Conservation (phyloP, 257 asterid species). For the Capsicum rhomboideum region DNA sequence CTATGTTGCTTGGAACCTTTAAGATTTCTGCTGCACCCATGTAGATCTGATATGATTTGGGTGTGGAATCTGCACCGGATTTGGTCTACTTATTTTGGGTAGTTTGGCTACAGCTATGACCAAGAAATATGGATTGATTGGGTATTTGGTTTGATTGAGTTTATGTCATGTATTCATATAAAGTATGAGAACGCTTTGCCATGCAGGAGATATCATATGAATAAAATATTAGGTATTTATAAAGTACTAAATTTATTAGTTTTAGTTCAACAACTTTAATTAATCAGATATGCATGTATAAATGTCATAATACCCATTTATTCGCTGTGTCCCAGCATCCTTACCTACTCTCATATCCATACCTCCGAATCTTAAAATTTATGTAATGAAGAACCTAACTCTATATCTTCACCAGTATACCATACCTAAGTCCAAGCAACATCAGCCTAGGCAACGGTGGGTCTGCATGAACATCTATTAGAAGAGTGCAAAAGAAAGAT, state of each 20-base stretch:
- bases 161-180: background rate
- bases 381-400: background rate
- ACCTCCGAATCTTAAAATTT: background rate
- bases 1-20: background rate
- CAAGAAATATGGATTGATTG: background rate
- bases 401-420: background rate
- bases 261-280: background rate
- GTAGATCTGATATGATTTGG: background rate
- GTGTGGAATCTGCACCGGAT: background rate
- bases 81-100: background rate
- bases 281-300: background rate
- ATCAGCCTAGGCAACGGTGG: background rate
- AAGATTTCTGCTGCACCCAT: background rate
- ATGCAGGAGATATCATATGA: background rate
- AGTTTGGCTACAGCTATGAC: background rate
- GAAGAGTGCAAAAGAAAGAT: background rate
- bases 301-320: background rate
- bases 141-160: background rate
- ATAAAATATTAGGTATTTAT: background rate
- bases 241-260: background rate
- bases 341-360: background rate
- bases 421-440: background rate
- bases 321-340: background rate
- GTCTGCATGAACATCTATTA: background rate
- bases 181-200: background rate